Conservation (phyloP, 192 early-diverging fungal genomes). For the Podila horticola region DNA sequence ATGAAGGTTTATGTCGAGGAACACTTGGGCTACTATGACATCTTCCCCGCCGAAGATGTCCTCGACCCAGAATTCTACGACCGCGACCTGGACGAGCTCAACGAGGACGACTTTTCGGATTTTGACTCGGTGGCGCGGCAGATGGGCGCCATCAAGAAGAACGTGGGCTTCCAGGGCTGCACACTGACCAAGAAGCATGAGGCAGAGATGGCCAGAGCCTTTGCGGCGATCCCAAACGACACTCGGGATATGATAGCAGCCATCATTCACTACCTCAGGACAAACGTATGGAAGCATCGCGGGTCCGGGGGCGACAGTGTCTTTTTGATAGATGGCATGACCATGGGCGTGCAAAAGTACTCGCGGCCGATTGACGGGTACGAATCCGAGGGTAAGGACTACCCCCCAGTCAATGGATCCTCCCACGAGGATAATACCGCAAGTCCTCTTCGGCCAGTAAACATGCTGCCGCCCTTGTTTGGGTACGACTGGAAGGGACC, state of each 20-base stretch:
- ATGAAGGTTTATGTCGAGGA: constrained; percentile 7
- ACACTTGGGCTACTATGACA: constrained; percentile 16
- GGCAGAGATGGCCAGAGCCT: neutral
- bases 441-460: too few species aligned
- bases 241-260: constrained; percentile 36
- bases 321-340: neutral
- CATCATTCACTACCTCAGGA: constrained; percentile 27
- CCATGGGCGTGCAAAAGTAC: constrained; percentile 30
- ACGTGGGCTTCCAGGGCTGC: constrained; percentile 19
- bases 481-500: constrained; percentile 29
- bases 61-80: neutral
- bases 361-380: constrained; percentile 33
- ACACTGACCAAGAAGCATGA: constrained; percentile 8
- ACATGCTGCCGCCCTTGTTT: too few species aligned
- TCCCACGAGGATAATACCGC: too few species aligned
- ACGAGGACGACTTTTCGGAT: constrained; percentile 35
- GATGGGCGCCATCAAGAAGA: neutral
- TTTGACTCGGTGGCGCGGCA: constrained; percentile 15
- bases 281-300: constrained; percentile 21
- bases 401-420: neutral
- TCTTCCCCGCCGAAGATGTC: constrained; percentile 9
- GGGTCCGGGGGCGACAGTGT: constrained; percentile 34
- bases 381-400: constrained; percentile 5
- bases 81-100: constrained; percentile 17
- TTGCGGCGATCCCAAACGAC: constrained; percentile 21